Percentiles rank a stretch among this genome's conserved stretches.
Conservation (phyloP, 495 filamentous ascomycete species). For the Penicillium egyptiacum region DNA sequence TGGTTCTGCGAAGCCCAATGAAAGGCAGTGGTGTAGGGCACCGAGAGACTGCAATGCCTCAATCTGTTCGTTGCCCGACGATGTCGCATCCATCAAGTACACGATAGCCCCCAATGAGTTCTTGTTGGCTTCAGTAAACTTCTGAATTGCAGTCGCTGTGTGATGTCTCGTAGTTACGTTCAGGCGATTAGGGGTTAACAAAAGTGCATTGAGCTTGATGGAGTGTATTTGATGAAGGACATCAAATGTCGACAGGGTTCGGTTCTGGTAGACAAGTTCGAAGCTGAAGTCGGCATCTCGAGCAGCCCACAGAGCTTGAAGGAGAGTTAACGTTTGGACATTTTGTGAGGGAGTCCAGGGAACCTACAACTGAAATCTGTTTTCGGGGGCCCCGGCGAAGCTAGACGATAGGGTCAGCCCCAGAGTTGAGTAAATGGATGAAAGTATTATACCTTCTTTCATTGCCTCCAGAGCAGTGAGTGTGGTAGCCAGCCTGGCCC, state of each 20-base stretch:
- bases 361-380: neutral
- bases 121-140: neutral
- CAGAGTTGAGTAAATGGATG: neutral
- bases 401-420: neutral
- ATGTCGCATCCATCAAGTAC: neutral
- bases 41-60: constrained; percentile 1
- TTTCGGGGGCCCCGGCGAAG: neutral
- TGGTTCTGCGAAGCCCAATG: neutral
- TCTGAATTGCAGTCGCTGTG: neutral
- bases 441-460: neutral
- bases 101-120: neutral
- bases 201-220: neutral
- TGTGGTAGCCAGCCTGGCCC: neutral
- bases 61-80: neutral
- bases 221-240: neutral
- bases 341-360: neutral
- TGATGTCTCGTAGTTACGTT: neutral
- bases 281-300: neutral
- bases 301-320: neutral
- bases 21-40: constrained; percentile 2
- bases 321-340: neutral
- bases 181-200: neutral
- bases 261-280: neutral
- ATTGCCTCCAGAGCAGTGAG: neutral
- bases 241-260: neutral